phyloP scores from a whole-genome alignment of 192 early-diverging fungal genomes.

The Coemansia brasiliensis region DNA sequence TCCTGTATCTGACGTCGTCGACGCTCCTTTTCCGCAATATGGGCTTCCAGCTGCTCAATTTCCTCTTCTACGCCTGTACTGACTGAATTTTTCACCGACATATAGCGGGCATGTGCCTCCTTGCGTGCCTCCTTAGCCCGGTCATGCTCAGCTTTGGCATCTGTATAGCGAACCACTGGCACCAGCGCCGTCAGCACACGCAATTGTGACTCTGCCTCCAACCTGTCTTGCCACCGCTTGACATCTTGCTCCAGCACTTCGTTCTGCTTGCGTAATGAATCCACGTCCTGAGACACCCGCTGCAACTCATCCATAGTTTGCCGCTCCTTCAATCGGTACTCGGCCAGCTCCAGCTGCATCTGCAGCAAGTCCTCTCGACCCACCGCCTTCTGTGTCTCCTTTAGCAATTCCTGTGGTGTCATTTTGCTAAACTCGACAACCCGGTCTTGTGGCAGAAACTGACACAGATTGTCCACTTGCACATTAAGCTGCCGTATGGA shows the following conservation, averaged over 20 bases:
- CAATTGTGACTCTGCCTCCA: slow-evolving; percentile 63
- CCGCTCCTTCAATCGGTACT: slow-evolving; percentile 58
- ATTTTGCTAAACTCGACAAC: slow-evolving; percentile 93
- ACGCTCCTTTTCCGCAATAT: slow-evolving; percentile 17
- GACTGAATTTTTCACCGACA: slow-evolving; percentile 22
- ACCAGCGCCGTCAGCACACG: slow-evolving; percentile 63
- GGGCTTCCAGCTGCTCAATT: slow-evolving; percentile 38
- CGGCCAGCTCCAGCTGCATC: slow-evolving; percentile 69
- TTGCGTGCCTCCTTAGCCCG: slow-evolving; percentile 48
- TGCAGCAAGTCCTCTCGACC: slow-evolving; percentile 66
- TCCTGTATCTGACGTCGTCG: slow-evolving; percentile 13
- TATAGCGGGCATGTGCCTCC: slow-evolving; percentile 38
- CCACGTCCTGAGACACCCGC: slow-evolving; percentile 58
- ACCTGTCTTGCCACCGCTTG: slow-evolving; percentile 67
- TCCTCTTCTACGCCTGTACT: slow-evolving; percentile 21
- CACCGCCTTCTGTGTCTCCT: slow-evolving; percentile 82
- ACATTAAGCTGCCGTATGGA: slow-evolving; percentile 68
- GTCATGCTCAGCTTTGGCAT: slow-evolving; percentile 60
- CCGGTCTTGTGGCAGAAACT: slow-evolving; percentile 95
- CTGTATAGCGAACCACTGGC: slow-evolving; percentile 62
- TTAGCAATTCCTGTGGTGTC: slow-evolving; percentile 71
- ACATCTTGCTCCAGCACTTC: slow-evolving; percentile 77
- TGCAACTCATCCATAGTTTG: slow-evolving; percentile 44
- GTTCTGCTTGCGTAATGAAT: slow-evolving; percentile 68
- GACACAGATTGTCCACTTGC: slow-evolving; percentile 96